Percentiles rank a stretch among this genome's conserved stretches.
These are phyloP conservation scores for Xylaria arbuscula DNA, from an alignment of 2,329 filamentous ascomycete species.

Conservation along the genomic window DNA sequence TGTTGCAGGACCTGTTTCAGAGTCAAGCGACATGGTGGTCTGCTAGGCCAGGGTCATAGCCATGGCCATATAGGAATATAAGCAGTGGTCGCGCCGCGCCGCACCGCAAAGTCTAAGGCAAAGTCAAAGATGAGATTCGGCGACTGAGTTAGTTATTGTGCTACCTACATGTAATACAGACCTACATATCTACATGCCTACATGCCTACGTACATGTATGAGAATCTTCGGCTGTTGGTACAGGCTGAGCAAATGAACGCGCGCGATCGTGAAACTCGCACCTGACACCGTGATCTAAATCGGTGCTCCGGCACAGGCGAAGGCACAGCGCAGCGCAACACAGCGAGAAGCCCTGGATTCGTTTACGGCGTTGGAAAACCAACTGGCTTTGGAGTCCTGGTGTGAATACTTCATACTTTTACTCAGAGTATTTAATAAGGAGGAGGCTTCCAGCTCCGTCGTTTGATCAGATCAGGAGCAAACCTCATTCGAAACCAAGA, in stretches of 20 bases:
- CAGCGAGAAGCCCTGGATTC: not conserved
- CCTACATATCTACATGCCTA: not conserved
- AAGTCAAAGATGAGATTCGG: no score
- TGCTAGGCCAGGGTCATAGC: no score
- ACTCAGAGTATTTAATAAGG: no score
- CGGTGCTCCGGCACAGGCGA: conserved; percentile 1
- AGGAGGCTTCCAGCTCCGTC: not conserved
- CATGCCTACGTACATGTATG: conserved; percentile 1
- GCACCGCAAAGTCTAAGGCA: no score
- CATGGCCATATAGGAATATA: no score
- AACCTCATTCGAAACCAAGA: not conserved
- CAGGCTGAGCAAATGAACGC: conserved; percentile 7
- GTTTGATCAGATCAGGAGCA: not conserved
- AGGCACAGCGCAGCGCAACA: conserved; percentile 14
- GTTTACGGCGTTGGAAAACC: not conserved
- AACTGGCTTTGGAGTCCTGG: conserved; percentile 7
- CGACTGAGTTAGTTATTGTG: no score
- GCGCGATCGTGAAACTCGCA: conserved; percentile 11
- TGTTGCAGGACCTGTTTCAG: conserved; percentile 1
- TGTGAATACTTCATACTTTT: not conserved
- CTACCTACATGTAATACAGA: no score
- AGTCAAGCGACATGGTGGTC: not conserved
- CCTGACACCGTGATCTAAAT: conserved; percentile 28
- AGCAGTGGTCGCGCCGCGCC: no score
- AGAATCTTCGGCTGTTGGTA: not conserved